Evolutionary conservation across 2,329 filamentous ascomycete genomes (phyloP).

Genomic region (Sporothrix brunneoviolacea): DNA sequence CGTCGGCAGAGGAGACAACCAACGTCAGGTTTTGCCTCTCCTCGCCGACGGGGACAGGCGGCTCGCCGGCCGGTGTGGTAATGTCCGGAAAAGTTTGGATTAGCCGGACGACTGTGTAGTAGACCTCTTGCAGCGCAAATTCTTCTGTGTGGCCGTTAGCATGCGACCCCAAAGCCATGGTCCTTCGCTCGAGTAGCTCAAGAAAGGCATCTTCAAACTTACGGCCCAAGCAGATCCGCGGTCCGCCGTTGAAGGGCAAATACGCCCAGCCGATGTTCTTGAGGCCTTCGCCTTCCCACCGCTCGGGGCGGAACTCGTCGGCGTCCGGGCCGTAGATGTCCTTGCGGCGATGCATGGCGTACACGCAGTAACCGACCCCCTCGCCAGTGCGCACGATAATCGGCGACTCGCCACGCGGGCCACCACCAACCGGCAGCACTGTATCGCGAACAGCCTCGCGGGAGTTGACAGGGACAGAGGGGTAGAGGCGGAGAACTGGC

Average conservation of each 20-base stretch:
- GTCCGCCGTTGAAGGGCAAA: constrained; percentile 13
- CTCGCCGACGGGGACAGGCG: neutral
- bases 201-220: too few relatives aligned
- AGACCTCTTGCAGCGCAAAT: neutral
- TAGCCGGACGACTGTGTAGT: neutral
- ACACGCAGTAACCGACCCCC: constrained; percentile 31
- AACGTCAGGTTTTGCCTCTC: neutral
- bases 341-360: constrained; percentile 25
- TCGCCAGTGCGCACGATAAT: constrained; percentile 39
- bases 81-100: constrained; percentile 1
- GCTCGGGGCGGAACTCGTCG: constrained; percentile 10
- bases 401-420: constrained; percentile 34
- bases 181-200: too few relatives aligned
- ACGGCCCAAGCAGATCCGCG: constrained; percentile 9
- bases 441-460: constrained; percentile 25
- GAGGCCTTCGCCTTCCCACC: constrained; percentile 6
- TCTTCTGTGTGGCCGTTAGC: too few relatives aligned
- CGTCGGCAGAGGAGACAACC: neutral
- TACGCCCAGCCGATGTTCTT: constrained; percentile 10
- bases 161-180: too few relatives aligned
- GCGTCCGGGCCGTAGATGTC: constrained; percentile 15
- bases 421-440: constrained; percentile 40
- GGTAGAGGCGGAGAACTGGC: neutral
- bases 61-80: neutral
- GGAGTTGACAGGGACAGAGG: constrained; percentile 13